These are phyloP conservation scores for Diaporthe velutina DNA, from an alignment of 2,329 filamentous ascomycete genomes.

Conservation along the genomic window DNA sequence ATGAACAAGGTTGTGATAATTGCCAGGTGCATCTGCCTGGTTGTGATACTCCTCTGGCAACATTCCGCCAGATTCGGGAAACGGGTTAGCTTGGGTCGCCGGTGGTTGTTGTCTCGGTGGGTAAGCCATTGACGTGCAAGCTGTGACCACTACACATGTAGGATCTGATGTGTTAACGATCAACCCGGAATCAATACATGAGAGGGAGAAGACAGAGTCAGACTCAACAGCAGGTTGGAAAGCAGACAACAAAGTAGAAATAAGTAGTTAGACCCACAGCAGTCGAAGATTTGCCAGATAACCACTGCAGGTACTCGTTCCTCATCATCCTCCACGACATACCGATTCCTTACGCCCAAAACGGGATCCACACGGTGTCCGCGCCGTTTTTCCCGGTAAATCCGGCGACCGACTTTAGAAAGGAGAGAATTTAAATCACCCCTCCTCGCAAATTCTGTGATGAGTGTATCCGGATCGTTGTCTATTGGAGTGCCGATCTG, in stretches of 20 bases:
- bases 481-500: background rate
- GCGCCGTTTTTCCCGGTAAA: background rate
- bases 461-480: background rate
- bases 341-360: background rate
- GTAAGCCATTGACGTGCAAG: background rate
- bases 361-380: too few species aligned
- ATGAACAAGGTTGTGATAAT: background rate
- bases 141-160: background rate
- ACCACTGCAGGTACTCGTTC: background rate
- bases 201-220: background rate
- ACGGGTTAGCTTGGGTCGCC: background rate
- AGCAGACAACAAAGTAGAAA: too few species aligned
- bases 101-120: background rate
- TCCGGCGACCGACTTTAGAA: background rate
- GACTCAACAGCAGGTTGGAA: too few species aligned
- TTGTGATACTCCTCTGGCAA: background rate
- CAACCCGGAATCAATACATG: background rate
- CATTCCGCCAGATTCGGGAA: background rate
- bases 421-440: background rate
- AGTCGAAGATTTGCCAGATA: conserved; percentile 24
- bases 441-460: background rate
- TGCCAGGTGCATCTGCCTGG: background rate
- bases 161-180: background rate
- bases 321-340: background rate
- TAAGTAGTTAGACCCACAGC: background rate